Base-by-base conservation (phyloP, 441 rosid genomes). In the Populus hybrid region DNA sequence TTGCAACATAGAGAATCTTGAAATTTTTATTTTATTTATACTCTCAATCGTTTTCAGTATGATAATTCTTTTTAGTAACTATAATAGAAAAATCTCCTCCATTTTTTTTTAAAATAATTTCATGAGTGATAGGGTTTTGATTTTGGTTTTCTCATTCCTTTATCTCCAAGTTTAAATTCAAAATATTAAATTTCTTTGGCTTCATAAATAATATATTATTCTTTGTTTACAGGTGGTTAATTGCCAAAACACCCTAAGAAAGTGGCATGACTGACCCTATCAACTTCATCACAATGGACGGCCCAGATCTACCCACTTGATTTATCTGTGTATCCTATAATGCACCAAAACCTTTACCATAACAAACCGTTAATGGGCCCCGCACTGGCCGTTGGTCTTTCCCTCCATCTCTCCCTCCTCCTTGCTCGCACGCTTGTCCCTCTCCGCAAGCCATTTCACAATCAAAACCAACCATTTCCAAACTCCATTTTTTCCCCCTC, bases 311-410 rank as follows among this genome's bases (percentile, higher is more conserved):
- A 54, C 63, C 21, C 63, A 54, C 21, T 54, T 54, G 8, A 54
- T 54, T 54, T 54, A 20, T 14, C 5, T 46, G 20, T 46, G 20
- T 46, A 46, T 12, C 20, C 20, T 46, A 14, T 1, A 46, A 46
- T 1, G 23, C 9, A 57, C 63, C 63, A 20, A 57, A 46, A 18
- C 23, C 9, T 20, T 20, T 20, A 57, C 10, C 10, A 70, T 50
- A 65, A 71, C 63, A 70, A 83, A 78, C 86, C 59, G 81, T 81
- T 81, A 85, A 74, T 71, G 80, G 79, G 80, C 57, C 86, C 87
- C 88, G 83, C 84, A 75, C 67, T 71, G 83, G 84, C 80, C 87
- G 87, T 86, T 86, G 87, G 73, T 80, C 77, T 80, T 67, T 61
- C 23, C 74, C 57, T 73, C 70, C 71, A 26, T 64, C 40, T 8